Evolutionary conservation across 768 basidiomycete species (phyloP), one percentile per base, ranked within the genome.

Genomic region (Mycena latifolia): DNA sequence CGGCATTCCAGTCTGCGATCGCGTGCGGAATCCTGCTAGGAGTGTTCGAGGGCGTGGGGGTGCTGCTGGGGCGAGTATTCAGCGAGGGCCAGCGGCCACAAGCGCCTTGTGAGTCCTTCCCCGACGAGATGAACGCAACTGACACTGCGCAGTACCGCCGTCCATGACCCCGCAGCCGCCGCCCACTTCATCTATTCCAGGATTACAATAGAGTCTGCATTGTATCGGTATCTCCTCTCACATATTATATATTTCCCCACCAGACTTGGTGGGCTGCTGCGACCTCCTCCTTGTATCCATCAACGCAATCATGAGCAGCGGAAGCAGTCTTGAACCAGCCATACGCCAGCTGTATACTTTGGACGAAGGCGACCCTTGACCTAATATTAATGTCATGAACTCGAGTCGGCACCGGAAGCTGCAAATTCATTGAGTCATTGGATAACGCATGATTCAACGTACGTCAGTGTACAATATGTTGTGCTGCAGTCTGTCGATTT

Each of bases 21-120:
- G 93, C 94, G 18, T 99, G 98, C 76, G 97, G 96, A 76, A 96
- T 99, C 65, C 84, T 99, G 27, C 87, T 99, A 27, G 96, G 97
- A 71, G 93, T 95, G 15, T 94, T 96, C 74, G 93, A 95, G 79
- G 96, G 96, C 73, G 95, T 98, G 24, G 97, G 97, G 71, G 96
- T 99, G 10, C 84, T 99, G 27, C 82, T 98, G 66, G 92, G 90
- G 52, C 88, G 97, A 65, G 92, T 96, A 69, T 92, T 98, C 78
- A 92, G 91, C 73, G 93, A 67, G 25, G 66, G 66, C 62, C 88
- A 90, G 71, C 85, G 92, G 73, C 94, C 92, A 70, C 91, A 92
- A 75, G 81, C 92, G 66, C 91, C 89, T 77, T 70, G 94, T 95
- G 73, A 75, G 94, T 84, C 20, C 22, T 35, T 48, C 9, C 14